Percentiles rank a stretch among this genome's conserved stretches.
Conservation (phyloP, 495 filamentous ascomycete genomes). For the Neurospora sp. region DNA sequence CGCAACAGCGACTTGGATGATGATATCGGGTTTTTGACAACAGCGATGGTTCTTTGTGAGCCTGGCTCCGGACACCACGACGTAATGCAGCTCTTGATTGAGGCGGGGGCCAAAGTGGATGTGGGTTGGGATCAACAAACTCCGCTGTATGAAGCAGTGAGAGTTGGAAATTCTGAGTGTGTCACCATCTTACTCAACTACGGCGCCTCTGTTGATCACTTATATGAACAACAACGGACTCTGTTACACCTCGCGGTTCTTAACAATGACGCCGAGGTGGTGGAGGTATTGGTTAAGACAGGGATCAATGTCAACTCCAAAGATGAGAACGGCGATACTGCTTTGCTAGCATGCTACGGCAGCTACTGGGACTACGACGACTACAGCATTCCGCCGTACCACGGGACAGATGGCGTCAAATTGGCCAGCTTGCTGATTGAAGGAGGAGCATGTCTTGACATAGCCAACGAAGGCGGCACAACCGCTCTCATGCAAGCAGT, state of each 20-base stretch:
- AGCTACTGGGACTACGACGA: accelerated
- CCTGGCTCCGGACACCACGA: neutral
- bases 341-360: neutral
- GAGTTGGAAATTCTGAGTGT: accelerated
- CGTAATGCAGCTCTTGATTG: neutral
- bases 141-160: neutral
- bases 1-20: neutral
- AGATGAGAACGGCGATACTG: neutral
- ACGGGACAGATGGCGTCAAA: neutral
- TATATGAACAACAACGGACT: accelerated
- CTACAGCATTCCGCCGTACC: accelerated
- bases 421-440: neutral
- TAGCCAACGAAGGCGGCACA: neutral
- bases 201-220: neutral
- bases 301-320: neutral
- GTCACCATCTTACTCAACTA: neutral
- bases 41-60: neutral
- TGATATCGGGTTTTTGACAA: neutral
- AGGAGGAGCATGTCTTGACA: neutral
- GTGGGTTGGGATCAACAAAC: accelerated
- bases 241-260: neutral
- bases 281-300: neutral
- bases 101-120: neutral
- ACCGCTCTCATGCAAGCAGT: neutral
- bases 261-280: neutral